Evolutionary conservation across 2,329 filamentous ascomycete genomes (phyloP).

Genomic region (Pseudogymnoascus sp.): DNA sequence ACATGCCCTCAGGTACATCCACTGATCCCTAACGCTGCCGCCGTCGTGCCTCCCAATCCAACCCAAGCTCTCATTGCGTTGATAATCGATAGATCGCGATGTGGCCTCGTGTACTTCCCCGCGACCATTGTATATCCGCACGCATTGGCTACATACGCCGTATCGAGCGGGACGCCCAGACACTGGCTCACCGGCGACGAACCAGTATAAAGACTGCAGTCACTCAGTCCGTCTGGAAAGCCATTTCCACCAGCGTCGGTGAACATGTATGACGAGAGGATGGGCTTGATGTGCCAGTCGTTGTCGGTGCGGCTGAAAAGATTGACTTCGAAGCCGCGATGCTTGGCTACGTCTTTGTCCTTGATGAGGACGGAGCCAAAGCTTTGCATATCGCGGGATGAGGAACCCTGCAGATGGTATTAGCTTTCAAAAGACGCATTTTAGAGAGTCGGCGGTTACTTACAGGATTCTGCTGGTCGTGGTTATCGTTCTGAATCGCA

Average conservation of each 20-base stretch:
- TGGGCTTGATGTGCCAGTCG: slow-evolving; percentile 24
- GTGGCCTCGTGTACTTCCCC: slow-evolving; percentile 23
- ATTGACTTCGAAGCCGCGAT: slow-evolving; percentile 23
- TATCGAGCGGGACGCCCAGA: slow-evolving; percentile 22
- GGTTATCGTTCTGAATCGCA: slow-evolving; percentile 27
- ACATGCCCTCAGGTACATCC: slow-evolving; percentile 13
- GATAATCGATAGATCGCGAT: slow-evolving; percentile 24
- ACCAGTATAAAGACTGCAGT: slow-evolving; percentile 24
- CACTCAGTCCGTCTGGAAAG: slow-evolving; percentile 23
- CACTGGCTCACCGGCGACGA: slow-evolving; percentile 16
- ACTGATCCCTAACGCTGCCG: slow-evolving; percentile 20
- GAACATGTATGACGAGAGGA: slow-evolving; percentile 24
- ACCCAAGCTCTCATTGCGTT: slow-evolving; percentile 27
- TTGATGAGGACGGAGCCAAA: slow-evolving; percentile 25
- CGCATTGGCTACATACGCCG: slow-evolving; percentile 20
- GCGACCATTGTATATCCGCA: slow-evolving; percentile 21
- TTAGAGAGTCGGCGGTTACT: background rate
- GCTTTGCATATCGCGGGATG: slow-evolving; percentile 24
- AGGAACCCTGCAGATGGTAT: slow-evolving; percentile 17
- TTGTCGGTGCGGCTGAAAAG: slow-evolving; percentile 26
- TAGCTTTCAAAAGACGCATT: background rate
- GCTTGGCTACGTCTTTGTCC: slow-evolving; percentile 23
- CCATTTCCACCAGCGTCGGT: slow-evolving; percentile 20
- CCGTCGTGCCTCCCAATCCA: slow-evolving; percentile 20
- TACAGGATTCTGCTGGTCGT: slow-evolving; percentile 25